Evolutionary conservation across 2,329 filamentous ascomycete genomes (phyloP).

Genomic region (Xylaria polymorpha): DNA sequence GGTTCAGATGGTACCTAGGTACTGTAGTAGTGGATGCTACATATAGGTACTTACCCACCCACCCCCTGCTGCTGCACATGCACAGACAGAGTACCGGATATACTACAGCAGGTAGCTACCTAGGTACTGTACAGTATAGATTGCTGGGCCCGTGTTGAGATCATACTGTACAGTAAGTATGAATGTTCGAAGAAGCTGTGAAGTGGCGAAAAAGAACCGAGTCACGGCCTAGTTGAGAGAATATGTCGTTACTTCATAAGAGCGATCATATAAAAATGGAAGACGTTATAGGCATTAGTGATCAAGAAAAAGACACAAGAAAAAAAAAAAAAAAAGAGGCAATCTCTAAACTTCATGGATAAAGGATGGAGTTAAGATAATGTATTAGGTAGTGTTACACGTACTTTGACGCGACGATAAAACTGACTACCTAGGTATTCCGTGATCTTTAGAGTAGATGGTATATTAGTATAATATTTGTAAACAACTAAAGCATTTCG

Average conservation of each 20-base stretch:
- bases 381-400: not conserved
- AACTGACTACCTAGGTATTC: not conserved
- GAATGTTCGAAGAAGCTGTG: not conserved
- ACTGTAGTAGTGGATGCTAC: conserved; percentile 15
- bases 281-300: no score
- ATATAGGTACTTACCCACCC: not conserved
- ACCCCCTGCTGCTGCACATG: not conserved
- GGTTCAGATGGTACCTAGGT: conserved; percentile 7
- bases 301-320: no score
- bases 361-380: not conserved
- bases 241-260: no score
- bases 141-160: not conserved
- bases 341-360: no score
- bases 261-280: no score
- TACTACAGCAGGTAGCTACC: no score
- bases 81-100: not conserved
- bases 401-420: not conserved
- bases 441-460: not conserved
- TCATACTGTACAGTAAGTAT: not conserved
- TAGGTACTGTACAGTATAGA: not conserved
- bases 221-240: no score
- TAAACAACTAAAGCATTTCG: no score
- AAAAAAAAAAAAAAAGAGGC: no score
- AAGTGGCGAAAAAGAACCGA: no score
- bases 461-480: not conserved